A percentile compares a stretch with the other conserved stretches of the same genome.
Conservation (phyloP, 768 basidiomycete species). For the Rhizopogon sp. region DNA sequence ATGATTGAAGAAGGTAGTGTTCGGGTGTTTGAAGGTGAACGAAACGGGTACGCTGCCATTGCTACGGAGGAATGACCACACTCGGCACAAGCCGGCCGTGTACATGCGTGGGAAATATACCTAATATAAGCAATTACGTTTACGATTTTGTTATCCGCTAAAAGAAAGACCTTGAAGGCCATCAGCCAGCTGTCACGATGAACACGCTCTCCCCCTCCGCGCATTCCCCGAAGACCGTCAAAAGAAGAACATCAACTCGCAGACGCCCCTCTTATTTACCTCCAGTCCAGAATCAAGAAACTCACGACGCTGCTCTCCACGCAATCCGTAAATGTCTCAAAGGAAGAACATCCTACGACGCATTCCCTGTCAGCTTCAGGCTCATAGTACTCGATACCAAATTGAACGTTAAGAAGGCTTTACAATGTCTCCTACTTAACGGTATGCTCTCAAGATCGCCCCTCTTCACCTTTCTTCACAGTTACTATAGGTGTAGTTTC, state of each 20-base stretch:
- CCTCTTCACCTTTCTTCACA: background rate
- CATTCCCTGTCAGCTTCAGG: slow-evolving; percentile 94
- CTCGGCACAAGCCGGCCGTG: background rate
- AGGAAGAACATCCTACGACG: slow-evolving; percentile 87
- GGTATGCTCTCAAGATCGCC: slow-evolving; percentile 33
- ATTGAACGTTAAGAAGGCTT: slow-evolving; percentile 91
- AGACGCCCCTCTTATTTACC: slow-evolving; percentile 57
- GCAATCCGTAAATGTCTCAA: slow-evolving; percentile 77
- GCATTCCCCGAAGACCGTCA: slow-evolving; percentile 39
- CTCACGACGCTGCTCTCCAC: slow-evolving; percentile 64
- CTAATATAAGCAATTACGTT: background rate
- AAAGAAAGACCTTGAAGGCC: background rate
- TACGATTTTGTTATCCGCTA: background rate
- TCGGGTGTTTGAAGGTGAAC: background rate
- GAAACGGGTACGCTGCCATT: slow-evolving; percentile 3
- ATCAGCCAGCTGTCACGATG: slow-evolving; percentile 24
- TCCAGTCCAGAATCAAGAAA: slow-evolving; percentile 45
- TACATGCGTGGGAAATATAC: slow-evolving; percentile 3
- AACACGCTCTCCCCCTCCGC: slow-evolving; percentile 43
- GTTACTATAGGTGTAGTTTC: slow-evolving; percentile 81
- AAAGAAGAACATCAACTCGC: slow-evolving; percentile 51
- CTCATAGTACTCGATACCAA: slow-evolving; percentile 96
- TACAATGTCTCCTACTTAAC: slow-evolving; percentile 83
- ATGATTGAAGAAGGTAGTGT: background rate
- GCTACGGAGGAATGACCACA: background rate